phyloP scores from a whole-genome alignment of 192 early-diverging fungal species.

The Coemansia pectinata region DNA sequence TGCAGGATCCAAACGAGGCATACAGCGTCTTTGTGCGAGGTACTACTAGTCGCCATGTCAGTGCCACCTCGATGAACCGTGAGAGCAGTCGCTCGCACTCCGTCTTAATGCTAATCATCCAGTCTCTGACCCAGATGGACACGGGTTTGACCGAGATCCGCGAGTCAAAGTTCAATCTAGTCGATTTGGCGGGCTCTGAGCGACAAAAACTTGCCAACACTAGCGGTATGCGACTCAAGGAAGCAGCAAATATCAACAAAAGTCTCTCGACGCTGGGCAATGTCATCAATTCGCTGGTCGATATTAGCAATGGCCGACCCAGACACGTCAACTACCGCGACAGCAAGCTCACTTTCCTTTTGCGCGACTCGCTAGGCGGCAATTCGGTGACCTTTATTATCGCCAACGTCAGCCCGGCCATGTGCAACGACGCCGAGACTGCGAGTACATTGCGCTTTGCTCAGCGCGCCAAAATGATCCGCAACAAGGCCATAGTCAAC shows the following conservation, averaged over 20 bases:
- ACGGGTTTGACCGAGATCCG: slow-evolving; percentile 60
- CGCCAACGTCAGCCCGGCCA: slow-evolving; percentile 60
- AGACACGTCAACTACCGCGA: slow-evolving; percentile 70
- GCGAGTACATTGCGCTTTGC: slow-evolving; percentile 68
- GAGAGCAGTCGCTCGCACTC: slow-evolving; percentile 80
- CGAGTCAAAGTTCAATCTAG: slow-evolving; percentile 71
- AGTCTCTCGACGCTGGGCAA: slow-evolving; percentile 75
- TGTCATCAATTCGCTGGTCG: slow-evolving; percentile 82
- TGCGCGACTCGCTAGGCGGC: slow-evolving; percentile 70
- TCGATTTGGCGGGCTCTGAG: slow-evolving; percentile 81
- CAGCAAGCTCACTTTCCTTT: slow-evolving; percentile 67
- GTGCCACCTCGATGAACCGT: slow-evolving; percentile 81
- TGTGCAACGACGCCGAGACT: slow-evolving; percentile 61
- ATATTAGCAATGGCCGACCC: slow-evolving; percentile 59
- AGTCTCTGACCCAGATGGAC: slow-evolving; percentile 59
- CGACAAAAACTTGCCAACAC: slow-evolving; percentile 67
- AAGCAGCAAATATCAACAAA: slow-evolving; percentile 84
- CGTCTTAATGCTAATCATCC: slow-evolving; percentile 74
- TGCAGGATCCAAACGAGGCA: slow-evolving; percentile 62
- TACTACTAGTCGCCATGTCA: slow-evolving; percentile 67
- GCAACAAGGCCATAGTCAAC: slow-evolving; percentile 71
- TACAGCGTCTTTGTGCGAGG: slow-evolving; percentile 67
- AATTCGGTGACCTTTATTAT: slow-evolving; percentile 71
- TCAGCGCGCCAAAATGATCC: slow-evolving; percentile 70
- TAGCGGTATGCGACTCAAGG: slow-evolving; percentile 67